These are phyloP conservation scores for Rubia tinctorum DNA, from an alignment of 305 asterid species.

Conservation along the genomic window DNA sequence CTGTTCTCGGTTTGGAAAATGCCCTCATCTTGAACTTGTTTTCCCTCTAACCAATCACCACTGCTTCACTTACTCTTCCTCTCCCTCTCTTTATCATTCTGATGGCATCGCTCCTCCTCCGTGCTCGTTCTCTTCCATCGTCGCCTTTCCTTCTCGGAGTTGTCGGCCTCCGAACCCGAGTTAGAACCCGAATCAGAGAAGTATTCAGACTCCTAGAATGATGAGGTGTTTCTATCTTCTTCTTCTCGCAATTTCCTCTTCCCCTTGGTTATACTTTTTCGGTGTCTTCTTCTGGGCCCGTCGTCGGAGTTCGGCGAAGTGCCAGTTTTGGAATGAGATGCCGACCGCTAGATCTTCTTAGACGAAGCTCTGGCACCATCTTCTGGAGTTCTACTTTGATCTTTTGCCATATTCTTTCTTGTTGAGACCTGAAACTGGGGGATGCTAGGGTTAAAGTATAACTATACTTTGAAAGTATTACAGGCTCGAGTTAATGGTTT, in stretches of 20 bases:
- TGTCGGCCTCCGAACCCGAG: constrained; percentile 36
- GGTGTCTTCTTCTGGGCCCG: constrained; percentile 30
- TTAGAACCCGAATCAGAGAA: constrained; percentile 35
- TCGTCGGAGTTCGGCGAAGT: constrained; percentile 37
- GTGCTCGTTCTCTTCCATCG: constrained; percentile 47
- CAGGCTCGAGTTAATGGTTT: too few relatives aligned
- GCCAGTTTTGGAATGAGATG: constrained; percentile 44
- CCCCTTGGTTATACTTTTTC: constrained; percentile 35
- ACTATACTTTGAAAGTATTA: too few relatives aligned
- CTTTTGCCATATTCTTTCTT: constrained; percentile 40
- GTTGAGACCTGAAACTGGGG: neutral
- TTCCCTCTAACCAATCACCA: too few relatives aligned
- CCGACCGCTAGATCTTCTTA: constrained; percentile 32
- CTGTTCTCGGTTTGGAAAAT: too few relatives aligned
- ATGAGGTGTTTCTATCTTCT: constrained; percentile 35
- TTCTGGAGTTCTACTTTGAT: constrained; percentile 32
- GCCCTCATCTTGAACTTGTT: too few relatives aligned
- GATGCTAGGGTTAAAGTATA: neutral
- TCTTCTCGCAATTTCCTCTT: constrained; percentile 47
- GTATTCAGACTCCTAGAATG: constrained; percentile 44
- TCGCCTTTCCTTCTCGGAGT: constrained; percentile 35
- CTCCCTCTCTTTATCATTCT: constrained; percentile 50
- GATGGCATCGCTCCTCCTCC: constrained; percentile 38
- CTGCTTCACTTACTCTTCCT: too few relatives aligned
- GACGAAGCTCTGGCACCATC: constrained; percentile 43